Evolutionary conservation across 768 basidiomycete genomes (phyloP), one percentile per base, ranked within the genome.

Genomic region (Leccinum subgranulosum): DNA sequence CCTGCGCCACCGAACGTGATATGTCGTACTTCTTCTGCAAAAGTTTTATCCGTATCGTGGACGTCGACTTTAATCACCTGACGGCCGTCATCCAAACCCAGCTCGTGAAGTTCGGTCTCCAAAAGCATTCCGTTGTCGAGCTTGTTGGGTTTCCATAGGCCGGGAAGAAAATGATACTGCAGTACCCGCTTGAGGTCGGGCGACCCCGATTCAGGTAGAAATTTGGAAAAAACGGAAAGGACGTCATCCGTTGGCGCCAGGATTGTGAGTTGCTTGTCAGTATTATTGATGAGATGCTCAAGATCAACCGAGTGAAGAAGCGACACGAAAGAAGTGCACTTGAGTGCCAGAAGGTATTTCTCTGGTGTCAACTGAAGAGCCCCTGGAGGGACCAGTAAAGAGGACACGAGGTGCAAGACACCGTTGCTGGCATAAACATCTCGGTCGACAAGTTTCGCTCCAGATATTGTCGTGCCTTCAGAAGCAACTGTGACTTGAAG

Each of bases 361-460:
- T 98, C 97, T 17, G 95, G 90, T 4, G 95, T 98, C 46, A 94
- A 75, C 58, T 84, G 78, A 23, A 96, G 81, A 47, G 90, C 81
- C 15, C 84, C 86, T 3, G 82, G 79, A 7, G 93, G 90, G 11
- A 95, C 71, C 14, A 99, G 82, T 23, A 98, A 83, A 14, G 85
- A 83, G 14, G 90, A 90, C 25, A 98, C 82, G 45, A 93, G 83
- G 72, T 99, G 97, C 15, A 98, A 70, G 46, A 98, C 97, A 49
- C 96, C 97, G 66, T 99, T 99, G 29, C 90, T 87, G 5, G 92
- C 95, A 66, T 94, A 94, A 34, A 97, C 84, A 66, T 99, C 93
- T 6, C 84, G 83, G n/a, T 86, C 77, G 4, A 86, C 66, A 45
- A 96, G 79, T 23, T 78, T 75, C 7, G 88, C 84, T 48, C 75